Evolutionary conservation across 2,329 filamentous ascomycete genomes (phyloP).

Genomic region (Colletotrichum tropicale): DNA sequence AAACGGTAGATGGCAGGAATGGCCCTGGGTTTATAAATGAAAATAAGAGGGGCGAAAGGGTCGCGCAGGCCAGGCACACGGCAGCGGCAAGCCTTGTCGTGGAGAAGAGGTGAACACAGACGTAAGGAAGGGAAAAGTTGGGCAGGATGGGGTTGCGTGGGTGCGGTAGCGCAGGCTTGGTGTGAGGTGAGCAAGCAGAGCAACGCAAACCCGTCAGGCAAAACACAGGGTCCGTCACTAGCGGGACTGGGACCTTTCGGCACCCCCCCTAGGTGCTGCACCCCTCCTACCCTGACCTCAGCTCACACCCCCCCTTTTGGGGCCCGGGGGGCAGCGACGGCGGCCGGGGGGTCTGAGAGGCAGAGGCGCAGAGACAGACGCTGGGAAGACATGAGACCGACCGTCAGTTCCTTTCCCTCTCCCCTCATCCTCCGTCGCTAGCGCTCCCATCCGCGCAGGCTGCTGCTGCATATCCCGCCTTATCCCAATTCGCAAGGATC

Average conservation of each 20-base stretch:
- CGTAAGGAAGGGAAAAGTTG: constrained; percentile 8
- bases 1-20: constrained; percentile 18
- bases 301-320: neutral
- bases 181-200: neutral
- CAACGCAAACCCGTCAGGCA: constrained; percentile 1
- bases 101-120: constrained; percentile 18
- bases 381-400: neutral
- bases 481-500: constrained; percentile 16
- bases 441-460: neutral
- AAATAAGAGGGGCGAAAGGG: constrained; percentile 19
- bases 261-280: neutral
- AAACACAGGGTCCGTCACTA: constrained; percentile 19
- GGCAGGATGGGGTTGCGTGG: constrained; percentile 14
- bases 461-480: constrained; percentile 6
- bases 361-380: neutral
- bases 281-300: neutral
- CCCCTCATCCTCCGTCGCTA: neutral
- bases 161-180: neutral
- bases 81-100: constrained; percentile 11
- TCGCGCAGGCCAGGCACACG: neutral
- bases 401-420: neutral
- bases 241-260: neutral
- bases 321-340: neutral
- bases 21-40: constrained; percentile 20
- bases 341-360: neutral